Base-by-base conservation (phyloP, 225 moss, liverwort and hornwort species). In the Bryum argenteum region DNA sequence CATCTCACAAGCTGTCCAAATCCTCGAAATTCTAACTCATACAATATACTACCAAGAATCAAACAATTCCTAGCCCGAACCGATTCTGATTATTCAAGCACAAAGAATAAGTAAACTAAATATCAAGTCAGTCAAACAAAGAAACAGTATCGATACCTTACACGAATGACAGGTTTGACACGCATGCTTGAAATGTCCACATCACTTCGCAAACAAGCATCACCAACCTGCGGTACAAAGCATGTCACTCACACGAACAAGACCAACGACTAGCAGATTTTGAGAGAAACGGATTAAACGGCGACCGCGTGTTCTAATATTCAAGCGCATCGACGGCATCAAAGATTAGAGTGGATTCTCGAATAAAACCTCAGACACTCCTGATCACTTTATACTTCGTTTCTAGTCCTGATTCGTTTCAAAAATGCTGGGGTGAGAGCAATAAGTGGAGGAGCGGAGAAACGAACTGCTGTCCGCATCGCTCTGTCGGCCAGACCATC, bases 311-410 rank as follows among this genome's bases (percentile, higher is more conserved):
- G 26, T n/a, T 13, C 69, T 58, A 43, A 24, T 14, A 18, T 18
- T 18, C 57, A 11, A 18, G 40, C 44, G 69, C 58, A n/a, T 26
- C 58, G 58, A 58, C 18, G 13, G 11, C 58, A 21, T 70, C n/a
- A 43, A 3, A 28, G 10, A 45, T 45, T 19, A 26, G 33, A 69
- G 15, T 6, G n/a, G 44, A 56, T 12, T 56, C 68, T 22, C 15
- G 4, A 11, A 38, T 2, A 26, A n/a, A n/a, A n/a, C n/a, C n/a
- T n/a, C n/a, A n/a, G n/a, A n/a, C n/a, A n/a, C n/a, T n/a, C n/a
- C n/a, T n/a, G n/a, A n/a, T n/a, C n/a, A n/a, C n/a, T n/a, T n/a
- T n/a, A n/a, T n/a, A n/a, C n/a, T n/a, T n/a, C n/a, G 4, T 26
- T 26, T 4, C 26, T 33, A 33, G 33, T 33, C 33, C 33, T 33